Percentiles rank a stretch among this genome's conserved stretches.
phyloP scores from a whole-genome alignment of 2,329 filamentous ascomycete species.

The Botrytis cinerea region DNA sequence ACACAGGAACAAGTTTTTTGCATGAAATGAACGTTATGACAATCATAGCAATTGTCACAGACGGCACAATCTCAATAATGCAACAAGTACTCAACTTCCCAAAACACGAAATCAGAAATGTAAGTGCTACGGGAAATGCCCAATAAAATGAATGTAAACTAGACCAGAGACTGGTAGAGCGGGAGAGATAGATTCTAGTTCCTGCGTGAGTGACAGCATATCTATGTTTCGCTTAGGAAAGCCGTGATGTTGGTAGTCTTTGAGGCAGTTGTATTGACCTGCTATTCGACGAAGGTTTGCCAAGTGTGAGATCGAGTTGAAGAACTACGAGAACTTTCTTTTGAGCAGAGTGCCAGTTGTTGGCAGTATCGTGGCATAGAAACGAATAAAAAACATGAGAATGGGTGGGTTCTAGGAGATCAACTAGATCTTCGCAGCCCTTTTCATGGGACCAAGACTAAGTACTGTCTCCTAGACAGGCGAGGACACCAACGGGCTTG shows the following conservation, averaged over 20 bases:
- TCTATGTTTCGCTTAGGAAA: background rate
- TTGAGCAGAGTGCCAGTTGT: background rate
- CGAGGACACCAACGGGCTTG: background rate
- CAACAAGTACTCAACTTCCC: too few species aligned
- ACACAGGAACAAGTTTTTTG: too few species aligned
- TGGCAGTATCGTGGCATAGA: background rate
- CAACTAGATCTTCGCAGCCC: background rate
- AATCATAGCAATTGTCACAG: too few species aligned
- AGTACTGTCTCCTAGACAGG: background rate
- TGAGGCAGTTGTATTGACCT: background rate
- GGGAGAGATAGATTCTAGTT: too few species aligned
- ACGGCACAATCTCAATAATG: too few species aligned
- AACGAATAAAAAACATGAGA: background rate
- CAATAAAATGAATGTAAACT: too few species aligned
- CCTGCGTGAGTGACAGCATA: too few species aligned
- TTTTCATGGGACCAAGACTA: background rate
- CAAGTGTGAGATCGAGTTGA: background rate
- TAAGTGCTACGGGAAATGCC: too few species aligned
- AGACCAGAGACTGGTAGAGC: too few species aligned
- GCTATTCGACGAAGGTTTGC: background rate
- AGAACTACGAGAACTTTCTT: background rate
- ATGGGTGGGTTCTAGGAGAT: background rate
- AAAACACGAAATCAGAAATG: too few species aligned
- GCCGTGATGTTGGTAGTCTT: background rate
- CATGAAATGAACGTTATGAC: too few species aligned